These are phyloP conservation scores for Ophiostoma sp. DNA, from an alignment of 2,329 filamentous ascomycete species.

Conservation along the genomic window DNA sequence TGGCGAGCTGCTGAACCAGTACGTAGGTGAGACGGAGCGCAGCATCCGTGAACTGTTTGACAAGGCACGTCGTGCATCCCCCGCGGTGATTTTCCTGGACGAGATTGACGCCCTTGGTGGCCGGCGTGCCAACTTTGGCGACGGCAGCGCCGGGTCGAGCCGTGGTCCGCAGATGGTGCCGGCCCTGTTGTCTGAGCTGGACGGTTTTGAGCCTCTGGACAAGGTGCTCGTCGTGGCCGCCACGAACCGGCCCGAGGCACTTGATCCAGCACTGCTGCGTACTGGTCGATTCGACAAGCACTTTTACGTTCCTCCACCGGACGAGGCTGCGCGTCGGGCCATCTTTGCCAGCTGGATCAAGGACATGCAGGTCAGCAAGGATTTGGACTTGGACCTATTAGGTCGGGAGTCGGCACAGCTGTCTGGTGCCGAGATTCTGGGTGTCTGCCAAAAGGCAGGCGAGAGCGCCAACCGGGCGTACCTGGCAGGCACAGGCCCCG, in stretches of 20 bases:
- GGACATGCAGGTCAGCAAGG: slow-evolving; percentile 58
- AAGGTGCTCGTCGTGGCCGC: slow-evolving; percentile 87
- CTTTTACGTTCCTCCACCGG: slow-evolving; percentile 82
- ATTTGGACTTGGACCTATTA: slow-evolving; percentile 66
- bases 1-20: slow-evolving; percentile 92
- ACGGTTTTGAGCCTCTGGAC: slow-evolving; percentile 82
- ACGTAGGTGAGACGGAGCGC: slow-evolving; percentile 91
- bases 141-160: slow-evolving; percentile 39
- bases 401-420: slow-evolving; percentile 70
- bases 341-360: slow-evolving; percentile 70
- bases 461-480: slow-evolving; percentile 39
- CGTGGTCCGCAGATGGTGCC: slow-evolving; percentile 79
- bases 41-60: slow-evolving; percentile 82
- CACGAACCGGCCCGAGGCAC: slow-evolving; percentile 83
- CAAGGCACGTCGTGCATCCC: slow-evolving; percentile 79
- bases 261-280: slow-evolving; percentile 83
- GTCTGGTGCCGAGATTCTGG: slow-evolving; percentile 78
- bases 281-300: slow-evolving; percentile 83
- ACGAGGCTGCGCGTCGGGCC: slow-evolving; percentile 68
- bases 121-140: slow-evolving; percentile 49
- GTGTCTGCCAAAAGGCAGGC: slow-evolving; percentile 51
- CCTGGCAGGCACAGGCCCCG: slow-evolving; percentile 31
- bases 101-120: slow-evolving; percentile 86
- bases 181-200: slow-evolving; percentile 91
- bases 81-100: slow-evolving; percentile 95